Base-by-base conservation (phyloP, 2,329 filamentous ascomycete species). In the Cladosporium sp. region DNA sequence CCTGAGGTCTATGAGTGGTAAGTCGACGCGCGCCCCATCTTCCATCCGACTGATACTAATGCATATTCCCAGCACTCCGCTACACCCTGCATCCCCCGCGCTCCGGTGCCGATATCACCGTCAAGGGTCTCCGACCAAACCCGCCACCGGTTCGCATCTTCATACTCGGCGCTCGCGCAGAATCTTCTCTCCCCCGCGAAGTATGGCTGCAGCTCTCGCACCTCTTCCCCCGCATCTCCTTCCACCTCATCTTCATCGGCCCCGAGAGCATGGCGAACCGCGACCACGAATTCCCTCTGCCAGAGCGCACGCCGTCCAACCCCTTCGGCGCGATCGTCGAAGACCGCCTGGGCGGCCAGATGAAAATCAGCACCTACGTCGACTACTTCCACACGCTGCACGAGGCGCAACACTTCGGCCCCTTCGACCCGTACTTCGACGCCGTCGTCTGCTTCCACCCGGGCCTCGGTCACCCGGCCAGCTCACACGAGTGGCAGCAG, bases 321-420 rank as follows among this genome's bases (percentile, higher is more conserved):
- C 93, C 93, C 0, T 98, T 91, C 62, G 93, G 93, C 40, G 89
- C 88, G n/a, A 80, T 98, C 49, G 82, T 96, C 11, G 95, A 98
- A 72, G 92, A 95, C 69, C 84, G 92, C 49, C 79, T 98, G 8
- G 89, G 86, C 66, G 84, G 86, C 52, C 85, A 86, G 60, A 84
- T 97, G 82, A 98, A 98, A 76, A 95, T 98, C 65, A 93, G 86
- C 69, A 98, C 95, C 0, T 95, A 91, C 65, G 92, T 97, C 48
- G 93, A 98, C 63, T 96, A 98, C 74, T 98, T 95, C 75, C 92
- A 98, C 72, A 97, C 89, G 2, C 82, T 98, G 61, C 92, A 98
- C 74, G 83, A 90, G 68, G 87, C 92, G 0, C 86, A 89, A 44
- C 81, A 91, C 67, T 98, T 97, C 74, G 83, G 87, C 54, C 93